Conservation (phyloP, 2,329 filamentous ascomycete genomes). For the Pseudocercospora vitis region DNA sequence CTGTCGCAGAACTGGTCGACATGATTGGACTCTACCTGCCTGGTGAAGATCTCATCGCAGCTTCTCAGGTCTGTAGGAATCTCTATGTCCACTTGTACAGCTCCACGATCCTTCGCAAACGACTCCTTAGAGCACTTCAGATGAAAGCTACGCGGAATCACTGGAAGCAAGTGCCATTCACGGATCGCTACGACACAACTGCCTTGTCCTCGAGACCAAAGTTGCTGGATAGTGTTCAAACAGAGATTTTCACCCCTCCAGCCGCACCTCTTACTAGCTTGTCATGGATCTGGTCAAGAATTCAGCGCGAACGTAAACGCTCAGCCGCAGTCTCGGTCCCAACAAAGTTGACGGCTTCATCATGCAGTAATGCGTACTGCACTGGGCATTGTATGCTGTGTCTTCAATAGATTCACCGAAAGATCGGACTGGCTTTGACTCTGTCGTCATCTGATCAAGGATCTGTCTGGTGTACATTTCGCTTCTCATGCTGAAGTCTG, state of each 20-base stretch:
- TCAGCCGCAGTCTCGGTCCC: background rate
- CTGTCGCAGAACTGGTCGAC: background rate
- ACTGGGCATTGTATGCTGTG: background rate
- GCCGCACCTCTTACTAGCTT: background rate
- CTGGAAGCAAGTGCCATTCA: slow-evolving; percentile 1
- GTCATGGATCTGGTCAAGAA: background rate
- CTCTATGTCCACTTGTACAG: background rate
- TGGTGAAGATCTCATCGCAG: background rate
- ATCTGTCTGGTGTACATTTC: too few species aligned
- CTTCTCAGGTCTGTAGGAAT: background rate
- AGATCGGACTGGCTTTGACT: background rate
- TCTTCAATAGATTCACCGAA: background rate
- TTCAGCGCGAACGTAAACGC: background rate
- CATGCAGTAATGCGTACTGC: background rate
- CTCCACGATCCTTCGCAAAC: background rate
- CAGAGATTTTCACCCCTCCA: background rate
- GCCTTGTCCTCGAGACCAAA: too few species aligned
- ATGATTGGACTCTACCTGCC: background rate
- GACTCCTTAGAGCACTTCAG: background rate
- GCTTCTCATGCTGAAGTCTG: too few species aligned
- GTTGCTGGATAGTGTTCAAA: background rate
- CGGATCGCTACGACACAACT: background rate
- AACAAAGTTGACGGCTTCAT: background rate
- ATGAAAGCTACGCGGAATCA: background rate
- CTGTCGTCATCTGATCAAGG: too few species aligned